Conservation (phyloP, 306 rosid genomes). For the Trichosanthes truncata region DNA sequence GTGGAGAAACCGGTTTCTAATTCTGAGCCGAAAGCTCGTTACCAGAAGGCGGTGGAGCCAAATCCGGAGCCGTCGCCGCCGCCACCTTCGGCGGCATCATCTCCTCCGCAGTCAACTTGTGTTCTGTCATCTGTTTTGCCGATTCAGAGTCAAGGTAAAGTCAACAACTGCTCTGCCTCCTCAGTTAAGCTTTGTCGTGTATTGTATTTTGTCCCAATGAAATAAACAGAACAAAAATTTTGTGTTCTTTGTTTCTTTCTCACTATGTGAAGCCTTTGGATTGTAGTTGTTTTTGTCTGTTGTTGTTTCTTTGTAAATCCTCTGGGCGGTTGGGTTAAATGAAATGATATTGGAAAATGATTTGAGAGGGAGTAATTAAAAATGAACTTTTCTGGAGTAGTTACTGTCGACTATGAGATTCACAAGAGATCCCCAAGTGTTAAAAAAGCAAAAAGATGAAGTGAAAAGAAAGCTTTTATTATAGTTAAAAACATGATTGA, state of each 20-base stretch:
- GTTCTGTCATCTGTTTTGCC: slow-evolving; percentile 33
- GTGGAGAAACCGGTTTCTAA: slow-evolving; percentile 5
- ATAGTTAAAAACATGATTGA: neutral
- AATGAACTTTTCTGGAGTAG: slow-evolving; percentile 8
- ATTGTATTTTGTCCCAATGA: slow-evolving; percentile 23
- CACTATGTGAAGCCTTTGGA: slow-evolving; percentile 25
- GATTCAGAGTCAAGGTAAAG: slow-evolving; percentile 48
- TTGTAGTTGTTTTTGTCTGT: slow-evolving; percentile 71
- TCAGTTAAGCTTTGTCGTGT: slow-evolving; percentile 30
- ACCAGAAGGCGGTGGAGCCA: slow-evolving; percentile 11
- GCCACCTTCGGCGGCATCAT: slow-evolving; percentile 11
- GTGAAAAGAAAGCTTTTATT: neutral
- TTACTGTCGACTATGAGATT: slow-evolving; percentile 5
- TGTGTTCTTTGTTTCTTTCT: slow-evolving; percentile 13
- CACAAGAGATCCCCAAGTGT: neutral
- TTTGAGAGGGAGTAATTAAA: neutral
- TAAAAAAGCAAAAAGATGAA: neutral
- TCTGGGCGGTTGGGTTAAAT: slow-evolving; percentile 2
- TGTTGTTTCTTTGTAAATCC: slow-evolving; percentile 25
- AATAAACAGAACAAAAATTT: neutral
- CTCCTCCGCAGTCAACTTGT: slow-evolving; percentile 31
- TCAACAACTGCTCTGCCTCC: slow-evolving; percentile 1
- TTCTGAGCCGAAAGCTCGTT: slow-evolving; percentile 18
- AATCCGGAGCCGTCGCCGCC: slow-evolving; percentile 21
- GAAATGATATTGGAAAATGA: neutral